phyloP scores from a whole-genome alignment of 495 filamentous ascomycete genomes.

The Hypomontagnella submonticulosa region DNA sequence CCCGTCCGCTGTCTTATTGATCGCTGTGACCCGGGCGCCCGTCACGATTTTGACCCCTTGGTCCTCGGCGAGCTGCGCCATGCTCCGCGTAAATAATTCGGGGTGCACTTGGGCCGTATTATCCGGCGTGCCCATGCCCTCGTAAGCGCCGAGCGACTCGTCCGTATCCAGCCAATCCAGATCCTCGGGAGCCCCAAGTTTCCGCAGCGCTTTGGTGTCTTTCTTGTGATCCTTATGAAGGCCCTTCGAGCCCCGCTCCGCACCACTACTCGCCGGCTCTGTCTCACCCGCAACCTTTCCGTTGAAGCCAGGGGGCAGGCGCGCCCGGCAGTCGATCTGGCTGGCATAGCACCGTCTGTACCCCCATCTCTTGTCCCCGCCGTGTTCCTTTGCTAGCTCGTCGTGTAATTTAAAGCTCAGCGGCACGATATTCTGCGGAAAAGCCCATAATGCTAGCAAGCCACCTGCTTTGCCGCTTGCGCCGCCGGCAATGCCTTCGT shows the following conservation, averaged over 20 bases:
- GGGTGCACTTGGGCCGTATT: constrained; percentile 89
- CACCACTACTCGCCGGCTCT: constrained; percentile 1
- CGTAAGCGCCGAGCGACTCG: constrained; percentile 69
- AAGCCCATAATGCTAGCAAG: constrained; percentile 85
- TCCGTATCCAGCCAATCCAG: constrained; percentile 77
- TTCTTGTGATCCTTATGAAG: constrained; percentile 47
- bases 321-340: constrained; percentile 65
- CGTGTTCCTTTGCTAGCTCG: constrained; percentile 79
- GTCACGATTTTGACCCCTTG: constrained; percentile 74
- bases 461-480: constrained; percentile 93
- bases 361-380: constrained; percentile 79
- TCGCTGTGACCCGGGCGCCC: constrained; percentile 56
- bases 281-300: constrained; percentile 41
- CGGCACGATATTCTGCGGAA: constrained; percentile 80
- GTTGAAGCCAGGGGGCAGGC: constrained; percentile 42
- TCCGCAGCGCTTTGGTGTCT: constrained; percentile 26
- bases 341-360: constrained; percentile 80
- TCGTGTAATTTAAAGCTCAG: constrained; percentile 80
- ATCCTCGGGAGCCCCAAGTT: constrained; percentile 65
- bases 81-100: constrained; percentile 82
- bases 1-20: constrained; percentile 36
- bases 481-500: constrained; percentile 75
- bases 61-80: constrained; percentile 79
- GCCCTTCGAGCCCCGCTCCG: constrained; percentile 28
- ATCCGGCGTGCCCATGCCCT: constrained; percentile 72